Conservation (phyloP, 495 filamentous ascomycete species). For the Podospora comata region DNA sequence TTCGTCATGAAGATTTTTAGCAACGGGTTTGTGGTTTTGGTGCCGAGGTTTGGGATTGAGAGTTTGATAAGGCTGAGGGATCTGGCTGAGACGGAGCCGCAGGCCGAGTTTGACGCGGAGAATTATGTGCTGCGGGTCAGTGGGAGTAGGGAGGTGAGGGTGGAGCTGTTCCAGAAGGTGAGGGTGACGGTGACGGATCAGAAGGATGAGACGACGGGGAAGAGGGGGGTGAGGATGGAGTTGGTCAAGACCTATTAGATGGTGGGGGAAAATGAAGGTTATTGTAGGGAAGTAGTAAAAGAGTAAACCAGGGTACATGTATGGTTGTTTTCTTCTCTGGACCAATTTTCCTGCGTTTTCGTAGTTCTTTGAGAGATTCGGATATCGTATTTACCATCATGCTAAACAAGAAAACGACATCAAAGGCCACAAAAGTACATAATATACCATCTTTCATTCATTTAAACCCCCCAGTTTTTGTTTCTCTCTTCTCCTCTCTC, state of each 20-base stretch:
- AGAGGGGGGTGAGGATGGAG: slow-evolving; percentile 78
- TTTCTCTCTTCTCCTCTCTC: slow-evolving; percentile 1
- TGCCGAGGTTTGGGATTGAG: slow-evolving; percentile 93
- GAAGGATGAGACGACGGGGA: slow-evolving; percentile 89
- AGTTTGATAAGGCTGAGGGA: slow-evolving; percentile 82
- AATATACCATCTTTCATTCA: background rate
- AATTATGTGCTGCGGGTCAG: slow-evolving; percentile 65
- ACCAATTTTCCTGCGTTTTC: no score
- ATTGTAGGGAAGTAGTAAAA: background rate
- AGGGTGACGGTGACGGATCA: slow-evolving; percentile 82
- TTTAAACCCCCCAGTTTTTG: slow-evolving; percentile 1
- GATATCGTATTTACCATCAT: background rate
- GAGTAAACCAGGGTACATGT: background rate
- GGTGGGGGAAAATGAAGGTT: background rate
- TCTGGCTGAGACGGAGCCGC: slow-evolving; percentile 69
- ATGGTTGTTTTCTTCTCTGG: background rate
- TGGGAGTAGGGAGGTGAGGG: slow-evolving; percentile 52
- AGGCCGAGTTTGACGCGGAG: slow-evolving; percentile 77
- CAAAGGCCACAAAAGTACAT: background rate
- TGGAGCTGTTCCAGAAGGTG: slow-evolving; percentile 90
- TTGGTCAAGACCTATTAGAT: slow-evolving; percentile 44
- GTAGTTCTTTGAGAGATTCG: background rate
- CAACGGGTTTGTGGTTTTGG: slow-evolving; percentile 94
- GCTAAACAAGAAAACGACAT: background rate
- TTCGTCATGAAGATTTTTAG: slow-evolving; percentile 96